Conservation (phyloP, 192 early-diverging fungal species). For the Endogone sp. region DNA sequence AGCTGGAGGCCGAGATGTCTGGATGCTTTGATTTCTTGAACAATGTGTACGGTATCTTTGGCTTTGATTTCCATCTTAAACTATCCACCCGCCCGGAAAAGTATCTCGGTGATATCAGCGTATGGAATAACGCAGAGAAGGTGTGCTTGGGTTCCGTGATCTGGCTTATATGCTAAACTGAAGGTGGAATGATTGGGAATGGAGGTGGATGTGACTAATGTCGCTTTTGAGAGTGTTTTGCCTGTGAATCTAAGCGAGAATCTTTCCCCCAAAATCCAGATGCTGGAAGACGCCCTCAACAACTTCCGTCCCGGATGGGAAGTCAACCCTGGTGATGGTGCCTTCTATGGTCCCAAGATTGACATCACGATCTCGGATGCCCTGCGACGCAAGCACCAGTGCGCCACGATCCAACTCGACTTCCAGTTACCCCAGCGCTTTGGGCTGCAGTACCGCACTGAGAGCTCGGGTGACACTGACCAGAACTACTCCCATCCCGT, state of each 20-base stretch:
- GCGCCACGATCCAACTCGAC: constrained; percentile 97
- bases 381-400: constrained; percentile 86
- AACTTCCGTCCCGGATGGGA: constrained; percentile 68
- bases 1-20: constrained; percentile 80
- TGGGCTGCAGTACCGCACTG: constrained; percentile 84
- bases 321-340: constrained; percentile 93
- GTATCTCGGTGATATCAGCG: constrained; percentile 82
- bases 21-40: constrained; percentile 83
- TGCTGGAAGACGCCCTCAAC: background rate
- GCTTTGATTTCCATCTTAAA: constrained; percentile 86
- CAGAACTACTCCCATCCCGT: constrained; percentile 69
- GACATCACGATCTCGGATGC: constrained; percentile 96
- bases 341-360: constrained; percentile 99
- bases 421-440: constrained; percentile 97
- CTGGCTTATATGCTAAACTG: background rate
- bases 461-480: constrained; percentile 49
- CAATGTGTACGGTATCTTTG: constrained; percentile 91
- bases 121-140: constrained; percentile 92
- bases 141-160: constrained; percentile 18
- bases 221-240: too few species aligned
- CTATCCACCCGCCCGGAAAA: constrained; percentile 97
- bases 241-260: too few species aligned
- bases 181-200: background rate
- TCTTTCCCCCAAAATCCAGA: background rate
- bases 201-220: background rate